phyloP scores from a whole-genome alignment of 208 protist genomes.

The Crithidia sp. region DNA sequence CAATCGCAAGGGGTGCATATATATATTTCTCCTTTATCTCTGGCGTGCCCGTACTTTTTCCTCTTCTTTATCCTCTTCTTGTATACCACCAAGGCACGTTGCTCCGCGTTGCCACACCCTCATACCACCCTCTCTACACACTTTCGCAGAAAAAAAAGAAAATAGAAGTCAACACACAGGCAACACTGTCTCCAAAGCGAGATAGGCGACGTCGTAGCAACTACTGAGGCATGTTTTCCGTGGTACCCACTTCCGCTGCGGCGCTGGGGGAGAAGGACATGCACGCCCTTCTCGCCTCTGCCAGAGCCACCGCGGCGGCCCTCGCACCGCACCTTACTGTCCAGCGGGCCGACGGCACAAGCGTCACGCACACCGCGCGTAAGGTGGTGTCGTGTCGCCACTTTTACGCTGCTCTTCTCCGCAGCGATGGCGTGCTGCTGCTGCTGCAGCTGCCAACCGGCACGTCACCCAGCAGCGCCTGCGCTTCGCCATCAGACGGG shows the following conservation, averaged over 20 bases:
- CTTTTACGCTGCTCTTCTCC: slow-evolving; percentile 29
- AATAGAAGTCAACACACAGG: background rate
- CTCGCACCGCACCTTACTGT: slow-evolving; percentile 13
- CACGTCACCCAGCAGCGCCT: background rate
- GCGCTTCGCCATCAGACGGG: background rate
- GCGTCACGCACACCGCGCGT: background rate
- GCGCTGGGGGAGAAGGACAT: slow-evolving; percentile 10
- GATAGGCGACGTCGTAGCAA: no score
- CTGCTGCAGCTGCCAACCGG: slow-evolving; percentile 30
- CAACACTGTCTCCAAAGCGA: background rate
- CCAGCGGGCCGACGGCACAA: background rate
- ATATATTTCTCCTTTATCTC: no score
- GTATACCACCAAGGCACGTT: no score
- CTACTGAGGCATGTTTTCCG: slow-evolving; percentile 16
- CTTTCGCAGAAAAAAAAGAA: background rate
- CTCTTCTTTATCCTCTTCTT: no score
- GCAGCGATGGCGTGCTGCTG: slow-evolving; percentile 29
- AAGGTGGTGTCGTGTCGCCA: slow-evolving; percentile 33
- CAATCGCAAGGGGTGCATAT: no score
- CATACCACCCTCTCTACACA: no score
- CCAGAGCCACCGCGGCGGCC: slow-evolving; percentile 25
- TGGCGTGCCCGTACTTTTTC: no score
- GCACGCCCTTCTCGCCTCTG: slow-evolving; percentile 17
- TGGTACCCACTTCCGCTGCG: slow-evolving; percentile 25
- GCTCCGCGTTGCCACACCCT: no score